Conservation (phyloP, 345 rosid genomes). For the Salix purpurea region DNA sequence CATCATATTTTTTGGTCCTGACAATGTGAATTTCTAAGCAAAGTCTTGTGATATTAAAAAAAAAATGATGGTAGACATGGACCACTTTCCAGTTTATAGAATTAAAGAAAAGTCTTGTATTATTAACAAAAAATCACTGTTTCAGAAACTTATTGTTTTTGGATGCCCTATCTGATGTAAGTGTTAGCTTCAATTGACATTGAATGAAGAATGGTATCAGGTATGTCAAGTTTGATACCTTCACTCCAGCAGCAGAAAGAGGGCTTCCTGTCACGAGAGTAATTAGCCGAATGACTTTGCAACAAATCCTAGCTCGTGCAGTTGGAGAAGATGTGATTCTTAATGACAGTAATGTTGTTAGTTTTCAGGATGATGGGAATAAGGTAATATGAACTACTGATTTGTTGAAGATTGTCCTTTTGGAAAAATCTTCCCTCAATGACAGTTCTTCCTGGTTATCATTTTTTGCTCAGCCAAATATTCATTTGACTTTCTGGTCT, state of each 20-base stretch:
- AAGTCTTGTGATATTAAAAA: no score
- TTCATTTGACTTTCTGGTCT: slow-evolving; percentile 8
- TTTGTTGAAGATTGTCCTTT: slow-evolving; percentile 1
- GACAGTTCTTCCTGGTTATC: not conserved
- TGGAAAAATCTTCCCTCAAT: not conserved
- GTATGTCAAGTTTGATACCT: slow-evolving; percentile 89
- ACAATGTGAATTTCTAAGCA: not conserved
- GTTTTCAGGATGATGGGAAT: slow-evolving; percentile 71
- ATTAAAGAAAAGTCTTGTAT: not conserved
- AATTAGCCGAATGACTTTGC: slow-evolving; percentile 86
- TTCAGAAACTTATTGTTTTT: not conserved
- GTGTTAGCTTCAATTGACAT: slow-evolving; percentile 14
- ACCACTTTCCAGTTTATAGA: not conserved
- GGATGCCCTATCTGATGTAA: slow-evolving; percentile 1
- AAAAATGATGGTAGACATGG: not conserved
- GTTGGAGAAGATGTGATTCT: slow-evolving; percentile 77
- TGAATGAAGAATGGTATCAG: slow-evolving; percentile 38
- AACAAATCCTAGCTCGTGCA: slow-evolving; percentile 67
- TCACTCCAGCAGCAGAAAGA: slow-evolving; percentile 82
- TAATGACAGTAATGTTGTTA: slow-evolving; percentile 77
- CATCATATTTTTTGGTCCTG: not conserved
- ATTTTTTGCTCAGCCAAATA: not conserved
- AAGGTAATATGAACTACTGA: slow-evolving; percentile 44
- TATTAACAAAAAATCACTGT: not conserved
- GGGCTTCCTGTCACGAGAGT: slow-evolving; percentile 94